These are phyloP conservation scores for Thalassiosira livingstoniorum DNA, from an alignment of 352 stramenopile genomes.

Conservation along the genomic window DNA sequence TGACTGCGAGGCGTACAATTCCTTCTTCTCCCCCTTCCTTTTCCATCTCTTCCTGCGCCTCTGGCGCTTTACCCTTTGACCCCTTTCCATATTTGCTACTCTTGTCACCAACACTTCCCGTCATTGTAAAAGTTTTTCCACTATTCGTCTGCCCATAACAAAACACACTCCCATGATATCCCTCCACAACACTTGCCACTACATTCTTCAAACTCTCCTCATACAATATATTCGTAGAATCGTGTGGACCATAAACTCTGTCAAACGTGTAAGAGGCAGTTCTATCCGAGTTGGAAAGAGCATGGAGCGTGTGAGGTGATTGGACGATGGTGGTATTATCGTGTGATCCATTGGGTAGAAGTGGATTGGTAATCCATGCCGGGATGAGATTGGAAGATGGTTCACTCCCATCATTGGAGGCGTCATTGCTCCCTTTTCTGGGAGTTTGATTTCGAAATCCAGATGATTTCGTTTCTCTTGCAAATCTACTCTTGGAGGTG, in stretches of 20 bases:
- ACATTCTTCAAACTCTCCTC: slow-evolving; percentile 11
- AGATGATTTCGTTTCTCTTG: neutral
- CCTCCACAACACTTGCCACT: slow-evolving; percentile 23
- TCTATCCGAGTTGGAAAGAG: neutral
- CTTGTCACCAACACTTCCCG: slow-evolving; percentile 55
- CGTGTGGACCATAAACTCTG: slow-evolving; percentile 16
- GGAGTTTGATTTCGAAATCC: neutral
- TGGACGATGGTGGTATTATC: neutral
- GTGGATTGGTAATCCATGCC: neutral
- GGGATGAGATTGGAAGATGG: slow-evolving; percentile 3
- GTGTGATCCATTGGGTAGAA: no score
- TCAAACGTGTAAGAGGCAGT: slow-evolving; percentile 33
- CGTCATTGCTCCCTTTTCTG: neutral
- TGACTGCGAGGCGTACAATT: slow-evolving; percentile 82
- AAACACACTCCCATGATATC: slow-evolving; percentile 54
- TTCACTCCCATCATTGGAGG: neutral
- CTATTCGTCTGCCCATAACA: slow-evolving; percentile 66
- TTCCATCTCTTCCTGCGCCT: neutral
- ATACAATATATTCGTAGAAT: slow-evolving; percentile 21
- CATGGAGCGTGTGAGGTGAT: neutral
- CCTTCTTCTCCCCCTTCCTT: slow-evolving; percentile 59
- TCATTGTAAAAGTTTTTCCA: slow-evolving; percentile 86
- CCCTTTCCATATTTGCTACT: no score
- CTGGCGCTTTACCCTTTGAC: neutral
- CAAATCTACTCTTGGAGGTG: neutral